These are phyloP conservation scores for Trichophyton equinum DNA, from an alignment of 2,329 filamentous ascomycete species.

Conservation along the genomic window DNA sequence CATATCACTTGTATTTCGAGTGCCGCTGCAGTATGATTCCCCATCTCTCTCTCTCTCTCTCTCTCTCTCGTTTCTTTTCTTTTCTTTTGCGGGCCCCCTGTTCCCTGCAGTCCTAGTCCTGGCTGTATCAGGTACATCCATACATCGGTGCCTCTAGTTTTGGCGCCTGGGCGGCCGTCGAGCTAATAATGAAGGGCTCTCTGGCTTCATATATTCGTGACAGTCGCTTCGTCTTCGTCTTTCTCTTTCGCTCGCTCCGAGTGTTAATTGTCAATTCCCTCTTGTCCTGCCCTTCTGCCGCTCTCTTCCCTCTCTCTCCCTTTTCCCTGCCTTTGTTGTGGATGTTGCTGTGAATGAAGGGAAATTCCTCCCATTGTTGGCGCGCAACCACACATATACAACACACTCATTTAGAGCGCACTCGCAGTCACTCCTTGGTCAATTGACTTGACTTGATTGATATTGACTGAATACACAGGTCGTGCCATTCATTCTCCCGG, in stretches of 20 bases:
- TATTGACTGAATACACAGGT: not conserved
- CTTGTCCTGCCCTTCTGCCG: not conserved
- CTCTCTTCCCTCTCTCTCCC: not conserved
- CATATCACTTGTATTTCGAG: too few relatives aligned
- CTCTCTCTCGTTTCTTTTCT: not conserved
- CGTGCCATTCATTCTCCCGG: not conserved
- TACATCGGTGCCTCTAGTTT: not conserved
- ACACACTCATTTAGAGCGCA: not conserved
- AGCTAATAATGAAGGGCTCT: not conserved
- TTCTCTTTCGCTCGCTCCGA: too few relatives aligned
- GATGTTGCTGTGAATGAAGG: not conserved
- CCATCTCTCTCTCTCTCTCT: too few relatives aligned
- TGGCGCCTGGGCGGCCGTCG: not conserved
- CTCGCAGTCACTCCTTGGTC: not conserved
- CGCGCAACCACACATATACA: not conserved
- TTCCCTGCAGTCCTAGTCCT: not conserved
- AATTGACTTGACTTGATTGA: not conserved
- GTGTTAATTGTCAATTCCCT: not conserved
- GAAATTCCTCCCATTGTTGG: not conserved
- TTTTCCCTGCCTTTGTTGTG: not conserved
- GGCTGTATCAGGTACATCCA: not conserved
- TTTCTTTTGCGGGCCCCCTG: not conserved
- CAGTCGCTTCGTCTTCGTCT: not conserved
- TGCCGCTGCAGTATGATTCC: too few relatives aligned
- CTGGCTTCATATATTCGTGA: not conserved